phyloP scores from a whole-genome alignment of 2,329 filamentous ascomycete species.

The Alternaria longipes region DNA sequence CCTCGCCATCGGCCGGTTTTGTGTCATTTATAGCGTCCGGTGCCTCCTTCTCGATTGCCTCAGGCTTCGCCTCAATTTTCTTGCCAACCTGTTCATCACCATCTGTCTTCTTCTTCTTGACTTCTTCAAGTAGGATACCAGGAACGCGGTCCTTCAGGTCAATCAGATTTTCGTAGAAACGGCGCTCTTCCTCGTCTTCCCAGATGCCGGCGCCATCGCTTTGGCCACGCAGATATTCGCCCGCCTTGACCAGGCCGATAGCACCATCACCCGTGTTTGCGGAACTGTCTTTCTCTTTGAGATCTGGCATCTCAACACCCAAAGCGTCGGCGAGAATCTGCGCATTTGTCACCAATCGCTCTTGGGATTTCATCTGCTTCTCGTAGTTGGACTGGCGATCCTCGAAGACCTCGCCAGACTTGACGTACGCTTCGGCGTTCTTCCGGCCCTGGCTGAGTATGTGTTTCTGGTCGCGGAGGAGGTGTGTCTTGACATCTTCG shows the following conservation, averaged over 20 bases:
- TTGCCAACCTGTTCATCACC: constrained; percentile 83
- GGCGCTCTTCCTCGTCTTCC: constrained; percentile 97
- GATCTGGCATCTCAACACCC: constrained; percentile 89
- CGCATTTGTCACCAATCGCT: constrained; percentile 87
- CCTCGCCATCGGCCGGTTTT: constrained; percentile 71
- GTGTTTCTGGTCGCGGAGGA: constrained; percentile 90
- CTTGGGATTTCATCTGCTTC: constrained; percentile 89
- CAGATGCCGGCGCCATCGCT: constrained; percentile 93
- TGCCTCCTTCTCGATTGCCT: constrained; percentile 49
- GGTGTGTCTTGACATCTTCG: constrained; percentile 88
- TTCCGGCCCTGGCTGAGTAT: constrained; percentile 87
- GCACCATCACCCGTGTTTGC: constrained; percentile 73
- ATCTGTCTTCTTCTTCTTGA: constrained; percentile 91
- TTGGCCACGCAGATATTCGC: constrained; percentile 89
- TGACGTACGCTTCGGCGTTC: constrained; percentile 97
- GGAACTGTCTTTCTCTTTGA: constrained; percentile 81
- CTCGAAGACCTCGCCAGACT: constrained; percentile 97
- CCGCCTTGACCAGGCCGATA: constrained; percentile 92
- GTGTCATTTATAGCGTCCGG: constrained; percentile 55
- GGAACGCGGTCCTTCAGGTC: constrained; percentile 97
- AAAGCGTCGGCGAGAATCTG: constrained; percentile 90
- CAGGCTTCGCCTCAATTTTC: constrained; percentile 64
- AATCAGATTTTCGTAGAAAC: constrained; percentile 96
- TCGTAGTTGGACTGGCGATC: constrained; percentile 96
- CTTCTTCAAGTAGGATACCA: constrained; percentile 89